phyloP scores from a whole-genome alignment of 164 flowering plant species.

The Stephania yunnanensis region DNA sequence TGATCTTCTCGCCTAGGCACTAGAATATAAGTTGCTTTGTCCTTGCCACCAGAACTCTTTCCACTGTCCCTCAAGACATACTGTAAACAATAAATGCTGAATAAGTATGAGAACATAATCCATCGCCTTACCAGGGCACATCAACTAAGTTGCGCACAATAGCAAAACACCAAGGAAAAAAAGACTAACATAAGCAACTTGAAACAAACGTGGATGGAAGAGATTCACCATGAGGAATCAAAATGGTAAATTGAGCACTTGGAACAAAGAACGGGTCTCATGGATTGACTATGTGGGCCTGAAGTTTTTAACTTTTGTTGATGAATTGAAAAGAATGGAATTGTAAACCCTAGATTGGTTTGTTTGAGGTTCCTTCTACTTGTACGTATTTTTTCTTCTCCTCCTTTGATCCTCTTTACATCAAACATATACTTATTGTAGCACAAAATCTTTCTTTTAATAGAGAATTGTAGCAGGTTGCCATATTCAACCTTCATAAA shows the following conservation, averaged over 20 bases:
- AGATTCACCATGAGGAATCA: background rate
- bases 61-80: conserved; percentile 62
- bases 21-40: conserved; percentile 45
- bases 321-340: too few relatives aligned
- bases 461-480: too few relatives aligned
- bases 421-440: too few relatives aligned
- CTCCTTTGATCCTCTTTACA: too few relatives aligned
- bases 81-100: conserved; percentile 26
- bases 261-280: too few relatives aligned
- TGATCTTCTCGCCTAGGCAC: conserved; percentile 53
- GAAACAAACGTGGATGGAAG: background rate
- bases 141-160: background rate
- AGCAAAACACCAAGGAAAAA: background rate
- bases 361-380: too few relatives aligned
- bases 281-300: too few relatives aligned
- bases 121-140: background rate
- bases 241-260: background rate
- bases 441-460: too few relatives aligned
- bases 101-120: conserved; percentile 5
- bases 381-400: too few relatives aligned
- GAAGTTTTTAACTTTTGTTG: too few relatives aligned
- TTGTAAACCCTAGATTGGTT: too few relatives aligned
- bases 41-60: conserved; percentile 46
- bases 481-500: too few relatives aligned
- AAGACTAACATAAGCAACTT: background rate